Evolutionary conservation across 371 early-diverging fungal genomes (phyloP).

Genomic region (Lichtheimia ramosa): DNA sequence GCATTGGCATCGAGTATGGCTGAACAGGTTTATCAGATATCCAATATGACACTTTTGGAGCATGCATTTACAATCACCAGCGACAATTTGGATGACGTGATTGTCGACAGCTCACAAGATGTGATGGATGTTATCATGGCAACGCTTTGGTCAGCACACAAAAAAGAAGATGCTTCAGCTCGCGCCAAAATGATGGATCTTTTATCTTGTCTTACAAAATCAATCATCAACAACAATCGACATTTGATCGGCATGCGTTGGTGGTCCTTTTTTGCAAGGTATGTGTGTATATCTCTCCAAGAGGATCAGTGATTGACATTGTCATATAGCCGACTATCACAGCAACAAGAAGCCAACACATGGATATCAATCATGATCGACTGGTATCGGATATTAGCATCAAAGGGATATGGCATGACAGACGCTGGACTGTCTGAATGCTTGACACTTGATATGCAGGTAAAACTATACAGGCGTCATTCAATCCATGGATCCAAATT

Average conservation of each 20-base stretch:
- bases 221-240: slow-evolving; percentile 15
- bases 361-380: slow-evolving; percentile 7
- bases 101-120: slow-evolving; percentile 24
- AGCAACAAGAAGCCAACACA: neutral
- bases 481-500: neutral
- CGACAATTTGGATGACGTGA: slow-evolving; percentile 8
- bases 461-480: slow-evolving; percentile 2
- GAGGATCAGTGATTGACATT: neutral
- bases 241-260: slow-evolving; percentile 40
- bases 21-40: neutral
- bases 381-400: neutral
- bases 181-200: slow-evolving; percentile 26
- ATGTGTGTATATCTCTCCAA: neutral
- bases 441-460: slow-evolving; percentile 28
- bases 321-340: neutral
- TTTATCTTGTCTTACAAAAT: slow-evolving; percentile 24
- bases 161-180: slow-evolving; percentile 7
- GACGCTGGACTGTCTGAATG: slow-evolving; percentile 11
- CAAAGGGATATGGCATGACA: neutral
- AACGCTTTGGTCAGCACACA: slow-evolving; percentile 22
- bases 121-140: slow-evolving; percentile 29
- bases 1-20: slow-evolving; percentile 17
- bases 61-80: neutral
- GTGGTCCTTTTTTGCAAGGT: slow-evolving; percentile 43
- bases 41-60: neutral